Conservation (phyloP, 2,329 filamentous ascomycete genomes). For the Cladosporium austrohemisphaericum region DNA sequence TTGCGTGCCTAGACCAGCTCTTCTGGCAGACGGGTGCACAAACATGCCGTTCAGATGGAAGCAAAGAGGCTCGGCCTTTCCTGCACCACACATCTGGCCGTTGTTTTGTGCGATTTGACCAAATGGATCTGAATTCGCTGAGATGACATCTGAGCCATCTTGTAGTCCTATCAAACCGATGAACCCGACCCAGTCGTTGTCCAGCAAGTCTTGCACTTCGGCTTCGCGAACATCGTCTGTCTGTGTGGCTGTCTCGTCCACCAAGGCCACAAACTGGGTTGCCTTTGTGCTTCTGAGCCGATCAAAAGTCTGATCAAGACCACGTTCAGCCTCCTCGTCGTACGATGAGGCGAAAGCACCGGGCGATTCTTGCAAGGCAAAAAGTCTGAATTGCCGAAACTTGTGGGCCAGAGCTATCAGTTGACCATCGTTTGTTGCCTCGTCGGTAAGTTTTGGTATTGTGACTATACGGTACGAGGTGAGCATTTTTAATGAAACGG, state of each 20-base stretch:
- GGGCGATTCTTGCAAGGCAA: constrained; percentile 26
- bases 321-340: constrained; percentile 24
- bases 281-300: constrained; percentile 28
- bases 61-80: constrained; percentile 6
- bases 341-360: constrained; percentile 31
- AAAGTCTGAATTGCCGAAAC: constrained; percentile 26
- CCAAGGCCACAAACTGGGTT: constrained; percentile 24
- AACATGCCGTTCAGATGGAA: constrained; percentile 32
- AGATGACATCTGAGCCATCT: constrained; percentile 8
- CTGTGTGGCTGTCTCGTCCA: background rate
- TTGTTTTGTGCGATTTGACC: background rate
- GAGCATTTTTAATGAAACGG: background rate
- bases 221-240: background rate
- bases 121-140: constrained; percentile 22
- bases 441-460: background rate
- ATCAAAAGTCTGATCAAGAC: constrained; percentile 21
- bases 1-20: constrained; percentile 27
- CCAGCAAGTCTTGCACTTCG: constrained; percentile 13
- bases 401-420: constrained; percentile 20
- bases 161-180: constrained; percentile 28
- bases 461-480: constrained; percentile 1
- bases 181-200: constrained; percentile 26
- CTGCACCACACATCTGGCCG: background rate
- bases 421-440: background rate
- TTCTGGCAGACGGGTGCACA: constrained; percentile 26